These are phyloP conservation scores for Mycena capillaripes DNA, from an alignment of 768 basidiomycete species.

Conservation along the genomic window DNA sequence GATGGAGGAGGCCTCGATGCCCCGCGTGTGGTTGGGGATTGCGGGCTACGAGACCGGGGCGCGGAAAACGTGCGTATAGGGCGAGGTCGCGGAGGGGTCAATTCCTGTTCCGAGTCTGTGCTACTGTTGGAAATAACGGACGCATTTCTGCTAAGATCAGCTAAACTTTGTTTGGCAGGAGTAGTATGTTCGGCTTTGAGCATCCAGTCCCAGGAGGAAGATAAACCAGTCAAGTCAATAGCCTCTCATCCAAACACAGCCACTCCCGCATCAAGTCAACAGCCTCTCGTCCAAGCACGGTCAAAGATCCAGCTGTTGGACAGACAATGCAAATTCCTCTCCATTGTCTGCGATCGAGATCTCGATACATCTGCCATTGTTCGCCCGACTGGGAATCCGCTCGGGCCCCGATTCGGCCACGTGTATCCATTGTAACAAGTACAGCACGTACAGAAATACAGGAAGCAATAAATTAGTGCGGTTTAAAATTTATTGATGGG, in stretches of 20 bases:
- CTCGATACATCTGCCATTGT: conserved; percentile 14
- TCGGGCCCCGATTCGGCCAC: background rate
- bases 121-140: conserved; percentile 81
- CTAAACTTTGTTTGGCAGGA: conserved; percentile 51
- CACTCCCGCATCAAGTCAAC: background rate
- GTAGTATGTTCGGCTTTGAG: conserved; percentile 50
- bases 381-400: conserved; percentile 6
- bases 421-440: conserved; percentile 33
- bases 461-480: conserved; percentile 29
- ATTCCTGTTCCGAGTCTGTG: conserved; percentile 62
- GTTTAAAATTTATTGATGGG: conserved; percentile 18
- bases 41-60: conserved; percentile 69
- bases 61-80: conserved; percentile 77
- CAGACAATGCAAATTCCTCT: background rate
- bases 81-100: conserved; percentile 63
- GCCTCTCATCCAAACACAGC: background rate
- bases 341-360: background rate
- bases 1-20: conserved; percentile 61
- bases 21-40: conserved; percentile 51
- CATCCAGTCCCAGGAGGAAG: conserved; percentile 47
- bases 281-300: background rate
- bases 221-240: background rate
- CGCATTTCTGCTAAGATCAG: conserved; percentile 81
- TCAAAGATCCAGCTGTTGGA: too few relatives aligned
- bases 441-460: conserved; percentile 29